phyloP scores from a whole-genome alignment of 2,329 filamentous ascomycete genomes.

The Hypomyces perniciosus region DNA sequence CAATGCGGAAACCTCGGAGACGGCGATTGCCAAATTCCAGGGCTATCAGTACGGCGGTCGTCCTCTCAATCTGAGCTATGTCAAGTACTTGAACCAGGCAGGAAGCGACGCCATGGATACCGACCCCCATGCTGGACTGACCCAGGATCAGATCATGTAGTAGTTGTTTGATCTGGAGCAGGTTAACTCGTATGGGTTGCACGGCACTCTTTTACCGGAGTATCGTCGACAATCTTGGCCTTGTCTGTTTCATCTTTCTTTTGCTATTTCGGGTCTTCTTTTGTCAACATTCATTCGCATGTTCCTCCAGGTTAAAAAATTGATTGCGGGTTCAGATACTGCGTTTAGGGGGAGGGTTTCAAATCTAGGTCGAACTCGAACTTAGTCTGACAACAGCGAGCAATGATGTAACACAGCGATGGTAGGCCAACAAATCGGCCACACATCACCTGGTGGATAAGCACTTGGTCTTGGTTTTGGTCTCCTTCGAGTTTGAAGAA shows the following conservation, averaged over 20 bases:
- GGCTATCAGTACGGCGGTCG: slow-evolving; percentile 96
- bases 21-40: slow-evolving; percentile 93
- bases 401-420: neutral
- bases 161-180: neutral
- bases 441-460: neutral
- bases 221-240: neutral
- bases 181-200: neutral
- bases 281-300: slow-evolving; percentile 5
- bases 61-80: slow-evolving; percentile 85
- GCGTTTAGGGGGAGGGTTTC: neutral
- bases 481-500: neutral
- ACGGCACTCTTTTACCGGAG: neutral
- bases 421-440: neutral
- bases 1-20: slow-evolving; percentile 75
- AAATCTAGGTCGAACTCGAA: neutral
- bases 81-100: slow-evolving; percentile 78
- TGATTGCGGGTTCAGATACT: neutral
- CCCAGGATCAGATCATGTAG: slow-evolving; percentile 98
- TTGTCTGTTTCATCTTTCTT: neutral
- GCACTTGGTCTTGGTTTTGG: neutral
- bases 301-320: slow-evolving; percentile 9
- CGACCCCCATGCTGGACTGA: slow-evolving; percentile 66
- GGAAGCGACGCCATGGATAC: slow-evolving; percentile 75
- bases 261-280: neutral
- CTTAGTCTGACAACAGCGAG: neutral